These are phyloP conservation scores for Camellia japonica DNA, from an alignment of 148 eudicot species.

Conservation along the genomic window DNA sequence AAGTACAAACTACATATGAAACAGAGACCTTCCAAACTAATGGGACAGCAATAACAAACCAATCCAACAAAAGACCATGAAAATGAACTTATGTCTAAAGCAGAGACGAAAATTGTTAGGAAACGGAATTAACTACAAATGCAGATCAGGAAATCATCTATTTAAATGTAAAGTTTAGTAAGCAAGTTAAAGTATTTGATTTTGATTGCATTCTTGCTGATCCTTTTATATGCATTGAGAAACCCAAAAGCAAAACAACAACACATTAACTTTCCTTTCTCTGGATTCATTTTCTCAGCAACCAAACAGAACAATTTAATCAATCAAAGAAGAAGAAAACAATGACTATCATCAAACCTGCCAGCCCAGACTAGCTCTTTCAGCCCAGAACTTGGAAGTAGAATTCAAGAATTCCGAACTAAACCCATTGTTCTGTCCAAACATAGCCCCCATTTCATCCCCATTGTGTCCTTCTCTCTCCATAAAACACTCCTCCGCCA, in stretches of 20 bases:
- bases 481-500: slow-evolving; percentile 22
- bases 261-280: not conserved
- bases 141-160: not conserved
- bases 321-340: not conserved
- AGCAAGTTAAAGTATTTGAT: not conserved
- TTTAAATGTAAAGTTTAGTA: not conserved
- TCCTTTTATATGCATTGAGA: too few relatives aligned
- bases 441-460: slow-evolving; percentile 34
- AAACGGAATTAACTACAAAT: not conserved
- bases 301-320: not conserved
- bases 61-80: not conserved
- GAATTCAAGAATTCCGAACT: slow-evolving; percentile 45
- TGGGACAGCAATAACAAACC: not conserved
- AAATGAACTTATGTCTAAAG: not conserved
- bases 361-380: slow-evolving; percentile 52
- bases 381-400: slow-evolving; percentile 62
- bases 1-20: not conserved
- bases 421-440: slow-evolving; percentile 35
- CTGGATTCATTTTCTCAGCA: not conserved
- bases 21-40: not conserved
- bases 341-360: slow-evolving; percentile 41
- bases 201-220: not conserved
- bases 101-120: not conserved
- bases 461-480: slow-evolving; percentile 26
- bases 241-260: too few relatives aligned